Conservation (phyloP, 495 filamentous ascomycete genomes). For the Hypoxylon cercidicola region DNA sequence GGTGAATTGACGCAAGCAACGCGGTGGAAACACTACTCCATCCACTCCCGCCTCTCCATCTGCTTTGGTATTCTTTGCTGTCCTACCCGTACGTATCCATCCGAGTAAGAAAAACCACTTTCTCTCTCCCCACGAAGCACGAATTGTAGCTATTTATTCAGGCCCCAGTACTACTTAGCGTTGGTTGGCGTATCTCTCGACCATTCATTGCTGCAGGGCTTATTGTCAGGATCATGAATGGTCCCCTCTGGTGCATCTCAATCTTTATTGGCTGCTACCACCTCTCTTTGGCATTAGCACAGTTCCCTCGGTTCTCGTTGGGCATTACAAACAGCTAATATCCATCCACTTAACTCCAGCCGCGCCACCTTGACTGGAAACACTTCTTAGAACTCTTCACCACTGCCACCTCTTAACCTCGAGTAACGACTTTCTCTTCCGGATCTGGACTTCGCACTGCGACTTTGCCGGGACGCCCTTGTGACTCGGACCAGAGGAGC, state of each 20-base stretch:
- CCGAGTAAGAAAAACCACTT: conserved; percentile 32
- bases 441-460: conserved; percentile 28
- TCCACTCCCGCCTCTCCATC: conserved; percentile 41
- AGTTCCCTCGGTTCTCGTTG: conserved; percentile 44
- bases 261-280: conserved; percentile 51
- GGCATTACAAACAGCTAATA: conserved; percentile 46
- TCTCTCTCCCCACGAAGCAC: conserved; percentile 26
- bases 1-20: conserved; percentile 41
- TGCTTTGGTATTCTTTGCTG: conserved; percentile 24
- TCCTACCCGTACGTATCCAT: conserved; percentile 39
- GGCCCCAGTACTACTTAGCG: conserved; percentile 42
- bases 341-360: conserved; percentile 42
- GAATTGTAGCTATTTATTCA: conserved; percentile 37
- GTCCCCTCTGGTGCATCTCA: conserved; percentile 50
- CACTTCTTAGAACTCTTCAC: conserved; percentile 36
- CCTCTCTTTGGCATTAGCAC: conserved; percentile 46
- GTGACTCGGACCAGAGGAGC: conserved; percentile 32
- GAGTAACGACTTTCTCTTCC: conserved; percentile 33
- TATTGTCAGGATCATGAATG: conserved; percentile 52
- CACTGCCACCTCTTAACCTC: conserved; percentile 28
- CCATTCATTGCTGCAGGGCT: conserved; percentile 55
- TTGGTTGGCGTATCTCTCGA: conserved; percentile 39
- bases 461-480: conserved; percentile 31
- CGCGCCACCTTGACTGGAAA: conserved; percentile 43
- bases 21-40: conserved; percentile 42